Base-by-base conservation (phyloP, 805 yeast species). In the Saturnispora diversa region DNA sequence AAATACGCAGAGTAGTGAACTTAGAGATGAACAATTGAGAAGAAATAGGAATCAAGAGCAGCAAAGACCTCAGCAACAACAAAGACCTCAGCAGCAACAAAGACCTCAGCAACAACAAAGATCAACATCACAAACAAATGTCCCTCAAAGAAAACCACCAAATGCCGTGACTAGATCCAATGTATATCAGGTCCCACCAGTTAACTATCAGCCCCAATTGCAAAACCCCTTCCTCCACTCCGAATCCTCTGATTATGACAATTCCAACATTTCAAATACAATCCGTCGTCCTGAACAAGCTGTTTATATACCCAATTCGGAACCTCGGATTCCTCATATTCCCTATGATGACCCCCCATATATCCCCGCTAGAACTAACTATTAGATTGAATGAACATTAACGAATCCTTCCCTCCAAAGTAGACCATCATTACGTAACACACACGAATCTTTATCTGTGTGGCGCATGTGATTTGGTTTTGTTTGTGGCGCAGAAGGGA, bases 161-260 rank as follows among this genome's bases (percentile, higher is more conserved):
- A 7, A 20, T 8, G n/a, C 25, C 12, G 17, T 6, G 8, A 24
- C 4, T 13, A n/a, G n/a, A n/a, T n/a, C 24, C 31, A 35, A 20
- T 15, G 12, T 15, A 17, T 20, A 27, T 19, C 31, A 20, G 10
- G 25, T 34, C 19, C 37, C 39, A n/a, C 31, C 26, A 3, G 16
- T 27, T 12, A 19, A 8, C 20, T 35, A 25, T 21, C 32, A 35
- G 24, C 39, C 31, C 21, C 39, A 35, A 16, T 15, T 19, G 13
- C 37, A 34, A 34, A 34, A 34, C 15, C 37, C 37, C 10, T 34
- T 34, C 21, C 16, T 23, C 5, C 17, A 34, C n/a, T n/a, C n/a
- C n/a, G n/a, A n/a, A n/a, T n/a, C n/a, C n/a, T n/a, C n/a, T n/a
- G n/a, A n/a, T n/a, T n/a, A n/a, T n/a, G n/a, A n/a, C n/a, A n/a